A percentile compares a stretch with the other conserved stretches of the same genome.
Conservation (phyloP, 768 basidiomycete genomes). For the Lentinula edodes region DNA sequence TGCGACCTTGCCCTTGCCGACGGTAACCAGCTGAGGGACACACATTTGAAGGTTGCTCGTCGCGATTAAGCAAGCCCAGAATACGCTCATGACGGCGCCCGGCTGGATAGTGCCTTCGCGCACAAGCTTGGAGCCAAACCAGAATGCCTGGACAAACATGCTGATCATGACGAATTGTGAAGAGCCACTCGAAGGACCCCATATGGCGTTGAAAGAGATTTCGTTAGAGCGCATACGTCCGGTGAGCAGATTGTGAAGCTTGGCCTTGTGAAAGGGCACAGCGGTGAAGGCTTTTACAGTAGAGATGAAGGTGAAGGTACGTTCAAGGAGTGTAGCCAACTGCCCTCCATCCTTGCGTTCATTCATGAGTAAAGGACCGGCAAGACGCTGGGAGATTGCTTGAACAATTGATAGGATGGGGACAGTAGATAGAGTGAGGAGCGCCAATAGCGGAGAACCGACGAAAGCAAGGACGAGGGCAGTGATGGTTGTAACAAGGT, state of each 20-base stretch:
- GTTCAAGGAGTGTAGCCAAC: conserved; percentile 78
- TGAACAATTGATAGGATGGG: conserved; percentile 79
- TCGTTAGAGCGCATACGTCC: conserved; percentile 40
- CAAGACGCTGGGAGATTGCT: conserved; percentile 63
- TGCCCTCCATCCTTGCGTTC: conserved; percentile 65
- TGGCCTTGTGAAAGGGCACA: conserved; percentile 33
- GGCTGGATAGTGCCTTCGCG: conserved; percentile 57
- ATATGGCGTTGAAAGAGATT: conserved; percentile 55
- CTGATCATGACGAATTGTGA: conserved; percentile 80
- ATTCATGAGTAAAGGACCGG: conserved; percentile 56
- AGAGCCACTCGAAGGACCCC: conserved; percentile 65
- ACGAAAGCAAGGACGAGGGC: conserved; percentile 79
- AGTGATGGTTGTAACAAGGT: conserved; percentile 72
- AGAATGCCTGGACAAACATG: conserved; percentile 97
- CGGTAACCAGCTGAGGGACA: conserved; percentile 71
- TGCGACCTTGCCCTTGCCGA: conserved; percentile 81
- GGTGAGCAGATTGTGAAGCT: conserved; percentile 42
- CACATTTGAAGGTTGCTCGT: conserved; percentile 83
- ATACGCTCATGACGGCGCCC: conserved; percentile 91
- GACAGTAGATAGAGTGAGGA: conserved; percentile 88
- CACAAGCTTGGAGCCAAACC: conserved; percentile 92
- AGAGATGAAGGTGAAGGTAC: conserved; percentile 68
- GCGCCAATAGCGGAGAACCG: conserved; percentile 77
- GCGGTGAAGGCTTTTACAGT: conserved; percentile 89
- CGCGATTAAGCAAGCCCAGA: conserved; percentile 95